phyloP scores from a whole-genome alignment of 192 early-diverging fungal species.

The Spinellus fusiger region DNA sequence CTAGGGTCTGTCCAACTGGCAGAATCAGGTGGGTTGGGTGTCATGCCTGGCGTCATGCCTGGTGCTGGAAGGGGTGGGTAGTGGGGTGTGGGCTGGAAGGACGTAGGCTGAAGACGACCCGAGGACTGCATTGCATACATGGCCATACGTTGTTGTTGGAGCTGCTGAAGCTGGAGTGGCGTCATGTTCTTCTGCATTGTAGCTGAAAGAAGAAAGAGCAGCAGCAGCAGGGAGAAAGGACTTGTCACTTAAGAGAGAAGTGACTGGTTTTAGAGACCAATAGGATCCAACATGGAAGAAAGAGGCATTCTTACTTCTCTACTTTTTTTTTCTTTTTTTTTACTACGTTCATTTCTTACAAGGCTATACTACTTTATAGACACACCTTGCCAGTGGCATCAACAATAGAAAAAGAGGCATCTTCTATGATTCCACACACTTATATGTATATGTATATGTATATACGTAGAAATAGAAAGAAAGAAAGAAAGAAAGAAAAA shows the following conservation, averaged over 20 bases:
- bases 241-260: too few species aligned
- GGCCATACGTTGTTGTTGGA: slow-evolving; percentile 10
- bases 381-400: too few species aligned
- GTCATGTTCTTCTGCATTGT: slow-evolving; percentile 8
- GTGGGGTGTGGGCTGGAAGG: neutral
- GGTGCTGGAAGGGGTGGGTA: neutral
- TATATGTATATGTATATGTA: neutral
- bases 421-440: neutral
- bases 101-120: neutral
- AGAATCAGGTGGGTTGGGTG: neutral
- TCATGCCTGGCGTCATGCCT: neutral
- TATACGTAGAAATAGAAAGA: too few species aligned
- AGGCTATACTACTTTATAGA: too few species aligned
- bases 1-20: neutral
- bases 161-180: slow-evolving; percentile 10
- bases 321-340: too few species aligned
- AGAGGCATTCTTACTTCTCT: too few species aligned
- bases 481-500: too few species aligned
- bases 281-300: too few species aligned
- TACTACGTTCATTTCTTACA: too few species aligned
- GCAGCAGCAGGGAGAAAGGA: too few species aligned
- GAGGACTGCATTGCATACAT: slow-evolving; percentile 9
- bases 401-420: neutral
- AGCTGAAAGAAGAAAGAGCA: neutral
- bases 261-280: too few species aligned